phyloP scores from a whole-genome alignment of 495 filamentous ascomycete species.

The Talaromyces ruber region DNA sequence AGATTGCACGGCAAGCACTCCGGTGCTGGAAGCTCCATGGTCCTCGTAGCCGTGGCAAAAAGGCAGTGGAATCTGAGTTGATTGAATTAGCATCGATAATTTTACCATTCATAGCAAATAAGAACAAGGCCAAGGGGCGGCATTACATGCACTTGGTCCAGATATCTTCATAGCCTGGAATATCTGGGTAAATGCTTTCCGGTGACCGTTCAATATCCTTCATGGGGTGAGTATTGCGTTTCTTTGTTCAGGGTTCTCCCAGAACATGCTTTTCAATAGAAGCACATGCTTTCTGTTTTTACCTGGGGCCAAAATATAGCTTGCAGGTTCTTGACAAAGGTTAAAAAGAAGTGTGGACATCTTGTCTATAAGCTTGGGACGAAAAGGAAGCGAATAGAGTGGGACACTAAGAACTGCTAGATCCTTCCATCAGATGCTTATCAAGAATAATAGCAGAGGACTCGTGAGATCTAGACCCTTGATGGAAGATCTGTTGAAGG shows the following conservation, averaged over 20 bases:
- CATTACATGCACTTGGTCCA: too few relatives aligned
- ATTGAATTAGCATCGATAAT: too few relatives aligned
- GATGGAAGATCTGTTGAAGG: neutral
- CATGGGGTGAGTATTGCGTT: too few relatives aligned
- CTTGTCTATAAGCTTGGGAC: neutral
- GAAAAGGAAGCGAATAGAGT: neutral
- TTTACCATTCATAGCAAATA: too few relatives aligned
- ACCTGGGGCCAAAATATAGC: too few relatives aligned
- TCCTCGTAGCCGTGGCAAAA: constrained; percentile 41
- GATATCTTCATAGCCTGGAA: too few relatives aligned
- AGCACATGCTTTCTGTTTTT: neutral
- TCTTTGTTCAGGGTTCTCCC: neutral
- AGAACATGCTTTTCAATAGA: neutral
- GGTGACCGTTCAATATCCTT: too few relatives aligned
- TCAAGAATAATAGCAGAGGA: neutral
- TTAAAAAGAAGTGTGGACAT: neutral
- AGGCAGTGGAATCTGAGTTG: constrained; percentile 38
- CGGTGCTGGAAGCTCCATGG: constrained; percentile 15
- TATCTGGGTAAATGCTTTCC: too few relatives aligned
- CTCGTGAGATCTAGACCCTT: neutral
- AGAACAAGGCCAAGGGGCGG: too few relatives aligned
- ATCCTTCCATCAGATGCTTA: neutral
- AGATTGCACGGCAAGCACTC: constrained; percentile 13
- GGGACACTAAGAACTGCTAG: neutral
- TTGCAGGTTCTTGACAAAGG: too few relatives aligned